Conservation (phyloP, 176 grass and related monocot genomes). For the Musa schizocarpa region DNA sequence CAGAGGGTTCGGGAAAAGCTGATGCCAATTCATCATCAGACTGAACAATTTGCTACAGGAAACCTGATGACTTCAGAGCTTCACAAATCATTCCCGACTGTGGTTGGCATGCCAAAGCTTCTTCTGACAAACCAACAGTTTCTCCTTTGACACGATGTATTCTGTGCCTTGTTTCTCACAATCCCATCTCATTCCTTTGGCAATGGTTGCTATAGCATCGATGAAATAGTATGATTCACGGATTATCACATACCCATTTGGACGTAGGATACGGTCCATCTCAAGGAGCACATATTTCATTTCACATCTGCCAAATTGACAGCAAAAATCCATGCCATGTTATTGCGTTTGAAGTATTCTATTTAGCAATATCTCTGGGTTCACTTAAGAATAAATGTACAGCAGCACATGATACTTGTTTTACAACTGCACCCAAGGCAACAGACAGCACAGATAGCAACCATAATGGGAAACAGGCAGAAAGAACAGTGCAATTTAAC, state of each 20-base stretch:
- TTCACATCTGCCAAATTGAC: slow-evolving; percentile 44
- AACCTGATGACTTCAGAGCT: not conserved
- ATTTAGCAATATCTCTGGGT: not conserved
- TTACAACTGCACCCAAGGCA: not conserved
- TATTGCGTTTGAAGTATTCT: not conserved
- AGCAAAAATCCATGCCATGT: slow-evolving; percentile 4
- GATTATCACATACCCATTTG: slow-evolving; percentile 64
- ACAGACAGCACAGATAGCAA: not conserved
- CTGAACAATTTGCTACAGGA: not conserved
- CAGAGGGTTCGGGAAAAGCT: not conserved
- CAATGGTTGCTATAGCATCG: slow-evolving; percentile 52
- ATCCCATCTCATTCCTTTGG: slow-evolving; percentile 87
- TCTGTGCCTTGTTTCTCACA: slow-evolving; percentile 60
- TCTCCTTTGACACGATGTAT: slow-evolving; percentile 59
- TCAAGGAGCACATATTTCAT: slow-evolving; percentile 86
- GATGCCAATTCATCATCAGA: not conserved
- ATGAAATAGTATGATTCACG: slow-evolving; percentile 72
- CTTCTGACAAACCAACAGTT: slow-evolving; percentile 86
- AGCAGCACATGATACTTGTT: too few relatives aligned
- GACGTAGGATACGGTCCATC: slow-evolving; percentile 92
- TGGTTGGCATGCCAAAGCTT: slow-evolving; percentile 67
- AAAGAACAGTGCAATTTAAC: not conserved
- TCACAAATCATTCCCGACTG: not conserved
- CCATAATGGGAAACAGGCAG: not conserved
- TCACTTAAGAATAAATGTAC: too few relatives aligned